Percentiles rank a stretch among this genome's conserved stretches.
These are phyloP conservation scores for Physaria fendleri DNA, from an alignment of 345 rosid genomes.

Conservation along the genomic window DNA sequence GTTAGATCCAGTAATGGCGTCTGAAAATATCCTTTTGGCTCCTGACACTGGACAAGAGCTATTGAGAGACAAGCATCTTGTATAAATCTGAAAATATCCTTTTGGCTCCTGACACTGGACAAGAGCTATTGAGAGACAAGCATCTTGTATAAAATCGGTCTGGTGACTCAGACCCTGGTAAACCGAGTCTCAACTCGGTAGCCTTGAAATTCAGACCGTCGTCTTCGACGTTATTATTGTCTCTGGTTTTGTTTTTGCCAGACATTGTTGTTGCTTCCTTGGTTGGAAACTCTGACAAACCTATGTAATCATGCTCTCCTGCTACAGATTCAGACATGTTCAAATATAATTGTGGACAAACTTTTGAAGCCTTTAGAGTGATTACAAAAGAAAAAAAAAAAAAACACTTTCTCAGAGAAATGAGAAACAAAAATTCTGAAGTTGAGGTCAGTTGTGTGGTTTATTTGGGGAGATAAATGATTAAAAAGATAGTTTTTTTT, in stretches of 20 bases:
- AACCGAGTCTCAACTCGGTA: slow-evolving; percentile 74
- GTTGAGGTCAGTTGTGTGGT: slow-evolving; percentile 4
- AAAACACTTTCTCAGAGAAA: slow-evolving; percentile 1
- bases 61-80: no score
- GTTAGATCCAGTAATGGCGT: slow-evolving; percentile 39
- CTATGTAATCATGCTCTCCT: slow-evolving; percentile 52
- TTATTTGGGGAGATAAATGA: slow-evolving; percentile 1
- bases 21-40: slow-evolving; percentile 54
- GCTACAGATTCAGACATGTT: slow-evolving; percentile 35
- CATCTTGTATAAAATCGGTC: slow-evolving; percentile 30
- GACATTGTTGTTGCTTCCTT: slow-evolving; percentile 38
- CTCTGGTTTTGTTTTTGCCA: slow-evolving; percentile 21
- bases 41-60: slow-evolving; percentile 35
- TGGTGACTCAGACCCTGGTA: slow-evolving; percentile 69
- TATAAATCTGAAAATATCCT: slow-evolving; percentile 58
- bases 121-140: slow-evolving; percentile 37
- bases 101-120: slow-evolving; percentile 43
- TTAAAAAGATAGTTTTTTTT: slow-evolving; percentile 9
- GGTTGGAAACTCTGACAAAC: slow-evolving; percentile 43
- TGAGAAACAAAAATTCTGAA: neutral
- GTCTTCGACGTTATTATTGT: neutral
- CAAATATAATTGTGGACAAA: neutral
- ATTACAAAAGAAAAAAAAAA: neutral
- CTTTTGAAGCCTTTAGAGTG: slow-evolving; percentile 23
- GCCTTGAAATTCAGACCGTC: slow-evolving; percentile 47